phyloP scores from a whole-genome alignment of 768 basidiomycete genomes.

The Boletus subcaerulescens region DNA sequence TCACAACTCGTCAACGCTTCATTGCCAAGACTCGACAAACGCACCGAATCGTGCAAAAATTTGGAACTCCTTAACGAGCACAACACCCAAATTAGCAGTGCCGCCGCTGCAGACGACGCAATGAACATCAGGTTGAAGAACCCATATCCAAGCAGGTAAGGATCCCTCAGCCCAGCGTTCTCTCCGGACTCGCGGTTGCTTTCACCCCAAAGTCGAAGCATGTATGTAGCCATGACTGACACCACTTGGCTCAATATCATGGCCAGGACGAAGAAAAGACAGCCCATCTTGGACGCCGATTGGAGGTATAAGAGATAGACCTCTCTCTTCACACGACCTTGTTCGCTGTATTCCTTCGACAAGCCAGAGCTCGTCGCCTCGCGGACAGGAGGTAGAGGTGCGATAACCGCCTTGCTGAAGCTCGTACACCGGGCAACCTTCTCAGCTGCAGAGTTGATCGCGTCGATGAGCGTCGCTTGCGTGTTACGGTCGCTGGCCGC shows the following conservation, averaged over 20 bases:
- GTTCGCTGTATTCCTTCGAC: constrained; percentile 70
- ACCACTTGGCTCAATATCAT: constrained; percentile 55
- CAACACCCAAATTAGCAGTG: constrained; percentile 71
- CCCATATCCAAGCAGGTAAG: constrained; percentile 65
- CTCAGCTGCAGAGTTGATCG: constrained; percentile 41
- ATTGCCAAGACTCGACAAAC: constrained; percentile 18
- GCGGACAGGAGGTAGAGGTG: constrained; percentile 38
- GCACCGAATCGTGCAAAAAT: constrained; percentile 71
- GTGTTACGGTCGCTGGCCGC: constrained; percentile 19
- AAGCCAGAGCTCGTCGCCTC: constrained; percentile 44
- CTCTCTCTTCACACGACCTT: constrained; percentile 71
- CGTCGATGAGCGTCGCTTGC: constrained; percentile 23
- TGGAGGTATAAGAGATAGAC: constrained; percentile 79
- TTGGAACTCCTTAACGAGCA: constrained; percentile 73
- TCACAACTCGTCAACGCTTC: background rate
- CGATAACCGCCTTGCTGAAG: constrained; percentile 55
- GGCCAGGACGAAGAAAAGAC: constrained; percentile 58
- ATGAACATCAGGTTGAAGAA: constrained; percentile 59
- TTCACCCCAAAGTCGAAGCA: constrained; percentile 81
- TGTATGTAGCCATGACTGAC: constrained; percentile 57
- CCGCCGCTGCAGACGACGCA: constrained; percentile 50
- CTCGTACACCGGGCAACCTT: constrained; percentile 57
- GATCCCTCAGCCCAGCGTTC: constrained; percentile 53
- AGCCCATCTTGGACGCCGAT: constrained; percentile 75
- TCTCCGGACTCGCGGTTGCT: constrained; percentile 60